Evolutionary conservation across 176 grass and related monocot genomes (phyloP).

Genomic region (maize (Zea mays)): Zm-B73-REFERENCE-NAM-5.0 NC_050100.1:62109501-62110000

Average conservation of each 20-base stretch:
- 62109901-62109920: conserved; percentile 5
- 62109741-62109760: too few relatives aligned
- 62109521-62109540: neutral
- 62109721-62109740: too few relatives aligned
- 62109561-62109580: neutral
- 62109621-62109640: too few relatives aligned
- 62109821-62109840: neutral
- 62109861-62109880: neutral
- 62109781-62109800: too few relatives aligned
- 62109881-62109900: neutral
- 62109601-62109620: too few relatives aligned
- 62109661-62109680: too few relatives aligned
- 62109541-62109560: neutral
- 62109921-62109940: conserved; percentile 18
- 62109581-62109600: neutral
- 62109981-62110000: conserved; percentile 26
- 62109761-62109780: too few relatives aligned
- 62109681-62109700: too few relatives aligned
- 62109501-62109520: neutral
- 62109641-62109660: too few relatives aligned
- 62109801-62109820: too few relatives aligned
- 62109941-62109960: conserved; percentile 29
- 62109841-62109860: neutral
- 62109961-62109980: conserved; percentile 14
- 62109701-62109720: too few relatives aligned